A percentile compares a stretch with the other conserved stretches of the same genome.
These are phyloP conservation scores for Globisporangium yorkense DNA, from an alignment of 352 stramenopile species.

Conservation along the genomic window DNA sequence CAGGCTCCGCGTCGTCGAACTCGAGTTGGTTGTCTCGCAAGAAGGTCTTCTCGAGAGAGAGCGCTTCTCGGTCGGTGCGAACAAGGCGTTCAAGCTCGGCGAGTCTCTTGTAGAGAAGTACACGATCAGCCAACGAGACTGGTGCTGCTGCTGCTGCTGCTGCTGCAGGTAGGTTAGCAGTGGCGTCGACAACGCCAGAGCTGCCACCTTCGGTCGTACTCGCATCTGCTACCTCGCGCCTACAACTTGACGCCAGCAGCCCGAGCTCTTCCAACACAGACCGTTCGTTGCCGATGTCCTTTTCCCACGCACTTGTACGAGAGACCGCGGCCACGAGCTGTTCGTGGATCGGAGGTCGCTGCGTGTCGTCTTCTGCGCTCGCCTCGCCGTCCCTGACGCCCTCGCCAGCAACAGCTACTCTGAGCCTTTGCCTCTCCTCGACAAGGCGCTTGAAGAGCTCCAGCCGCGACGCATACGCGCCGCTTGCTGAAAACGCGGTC, in stretches of 20 bases:
- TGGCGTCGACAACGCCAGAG: background rate
- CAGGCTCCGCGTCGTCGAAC: constrained; percentile 8
- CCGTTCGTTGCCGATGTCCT: constrained; percentile 15
- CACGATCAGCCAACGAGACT: constrained; percentile 3
- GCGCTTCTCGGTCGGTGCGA: background rate
- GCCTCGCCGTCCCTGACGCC: constrained; percentile 1
- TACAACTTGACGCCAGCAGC: constrained; percentile 6
- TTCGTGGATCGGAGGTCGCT: constrained; percentile 3
- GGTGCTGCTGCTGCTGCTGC: background rate
- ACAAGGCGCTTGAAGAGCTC: constrained; percentile 26
- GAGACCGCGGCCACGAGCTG: constrained; percentile 1
- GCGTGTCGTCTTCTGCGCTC: background rate
- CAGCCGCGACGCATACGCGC: constrained; percentile 5
- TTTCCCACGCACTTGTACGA: constrained; percentile 4
- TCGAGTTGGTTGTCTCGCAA: constrained; percentile 8
- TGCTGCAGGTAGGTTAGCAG: background rate
- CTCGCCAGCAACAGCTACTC: too few species aligned
- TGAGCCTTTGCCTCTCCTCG: constrained; percentile 11
- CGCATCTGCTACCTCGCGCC: background rate
- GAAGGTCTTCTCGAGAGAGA: constrained; percentile 13
- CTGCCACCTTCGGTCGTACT: too few species aligned
- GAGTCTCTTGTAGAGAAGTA: constrained; percentile 11
- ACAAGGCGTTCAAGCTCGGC: background rate
- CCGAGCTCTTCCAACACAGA: constrained; percentile 12
- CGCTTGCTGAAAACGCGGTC: too few species aligned